These are phyloP conservation scores for Candida sp. DNA, from an alignment of 1,139 yeast species.

Conservation along the genomic window DNA sequence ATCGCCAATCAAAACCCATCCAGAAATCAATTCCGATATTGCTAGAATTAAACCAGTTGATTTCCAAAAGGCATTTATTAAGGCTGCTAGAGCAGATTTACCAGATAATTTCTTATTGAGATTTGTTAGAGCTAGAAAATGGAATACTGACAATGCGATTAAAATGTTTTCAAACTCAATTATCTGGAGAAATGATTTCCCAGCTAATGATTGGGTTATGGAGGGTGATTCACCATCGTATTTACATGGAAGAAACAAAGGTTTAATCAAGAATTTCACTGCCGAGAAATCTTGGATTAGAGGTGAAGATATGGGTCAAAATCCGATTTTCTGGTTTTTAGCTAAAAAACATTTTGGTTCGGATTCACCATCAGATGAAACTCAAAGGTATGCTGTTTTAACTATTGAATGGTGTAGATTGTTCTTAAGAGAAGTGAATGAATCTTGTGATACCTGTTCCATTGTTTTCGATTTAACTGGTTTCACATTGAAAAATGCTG, in stretches of 20 bases:
- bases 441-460: conserved; percentile 34
- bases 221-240: conserved; percentile 42
- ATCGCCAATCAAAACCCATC: conserved; percentile 2
- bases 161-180: conserved; percentile 35
- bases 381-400: conserved; percentile 35
- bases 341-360: conserved; percentile 40
- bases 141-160: conserved; percentile 28
- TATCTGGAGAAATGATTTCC: conserved; percentile 34
- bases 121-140: conserved; percentile 44
- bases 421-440: conserved; percentile 31
- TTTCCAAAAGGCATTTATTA: conserved; percentile 22
- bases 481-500: conserved; percentile 44
- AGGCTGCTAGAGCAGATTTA: conserved; percentile 26
- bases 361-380: conserved; percentile 36
- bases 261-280: conserved; percentile 35
- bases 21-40: conserved; percentile 1
- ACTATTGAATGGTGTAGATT: conserved; percentile 41
- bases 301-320: conserved; percentile 35
- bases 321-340: conserved; percentile 38
- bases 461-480: conserved; percentile 46
- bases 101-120: conserved; percentile 33
- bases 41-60: conserved; percentile 15
- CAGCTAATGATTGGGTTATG: conserved; percentile 27
- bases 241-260: conserved; percentile 26
- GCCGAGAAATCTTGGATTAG: conserved; percentile 37